These are phyloP conservation scores for Apiosordaria backusii DNA, from an alignment of 495 filamentous ascomycete genomes.

Conservation along the genomic window DNA sequence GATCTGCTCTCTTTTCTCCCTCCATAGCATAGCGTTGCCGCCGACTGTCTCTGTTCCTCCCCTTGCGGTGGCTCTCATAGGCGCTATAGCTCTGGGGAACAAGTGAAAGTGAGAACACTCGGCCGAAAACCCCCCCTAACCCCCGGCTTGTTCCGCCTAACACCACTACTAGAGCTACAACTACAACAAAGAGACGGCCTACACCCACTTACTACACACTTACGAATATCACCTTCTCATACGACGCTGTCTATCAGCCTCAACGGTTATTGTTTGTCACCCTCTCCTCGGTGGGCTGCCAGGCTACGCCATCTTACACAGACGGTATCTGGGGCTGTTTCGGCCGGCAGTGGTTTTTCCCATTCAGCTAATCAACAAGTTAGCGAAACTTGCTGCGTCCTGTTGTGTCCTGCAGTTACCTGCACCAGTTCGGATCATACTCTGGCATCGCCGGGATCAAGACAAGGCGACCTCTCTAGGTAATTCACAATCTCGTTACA, in stretches of 20 bases:
- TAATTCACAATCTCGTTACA: slow-evolving; percentile 14
- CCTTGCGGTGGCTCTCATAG: too few species aligned
- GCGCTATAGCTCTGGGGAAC: background rate
- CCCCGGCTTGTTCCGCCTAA: background rate
- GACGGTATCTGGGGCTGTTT: background rate
- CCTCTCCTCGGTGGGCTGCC: background rate
- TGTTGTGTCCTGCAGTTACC: background rate
- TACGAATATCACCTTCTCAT: background rate
- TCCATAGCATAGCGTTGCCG: background rate
- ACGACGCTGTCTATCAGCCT: background rate
- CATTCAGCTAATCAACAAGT: background rate
- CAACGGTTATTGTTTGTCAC: background rate
- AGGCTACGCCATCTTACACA: background rate
- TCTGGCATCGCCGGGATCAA: slow-evolving; percentile 3
- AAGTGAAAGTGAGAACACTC: background rate
- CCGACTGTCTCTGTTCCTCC: background rate
- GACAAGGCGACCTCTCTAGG: background rate
- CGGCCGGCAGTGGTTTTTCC: slow-evolving; percentile 6
- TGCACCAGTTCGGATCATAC: background rate
- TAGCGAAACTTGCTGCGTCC: background rate
- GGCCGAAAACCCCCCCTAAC: background rate
- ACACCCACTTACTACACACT: background rate
- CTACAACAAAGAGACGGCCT: background rate
- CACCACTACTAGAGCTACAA: background rate
- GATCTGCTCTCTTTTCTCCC: background rate